Evolutionary conservation across 768 basidiomycete genomes (phyloP).

Genomic region (Boletales sp.): DNA sequence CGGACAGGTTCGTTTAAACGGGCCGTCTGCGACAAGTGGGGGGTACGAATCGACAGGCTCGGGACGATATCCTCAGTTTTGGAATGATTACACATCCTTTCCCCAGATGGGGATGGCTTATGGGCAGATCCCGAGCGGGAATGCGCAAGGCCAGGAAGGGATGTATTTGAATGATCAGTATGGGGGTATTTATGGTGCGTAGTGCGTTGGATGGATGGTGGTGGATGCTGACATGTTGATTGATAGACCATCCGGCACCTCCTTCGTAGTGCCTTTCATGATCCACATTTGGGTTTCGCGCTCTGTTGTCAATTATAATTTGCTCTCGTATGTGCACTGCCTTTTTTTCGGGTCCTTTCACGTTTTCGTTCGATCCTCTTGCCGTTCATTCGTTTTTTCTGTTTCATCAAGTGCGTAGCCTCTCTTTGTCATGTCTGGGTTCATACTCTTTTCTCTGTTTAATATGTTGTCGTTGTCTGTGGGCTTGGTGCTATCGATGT

Average conservation of each 20-base stretch:
- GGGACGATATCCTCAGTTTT: conserved; percentile 48
- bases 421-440: no score
- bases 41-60: conserved; percentile 21
- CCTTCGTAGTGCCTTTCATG: neutral
- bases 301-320: neutral
- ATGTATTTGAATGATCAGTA: conserved; percentile 24
- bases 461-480: no score
- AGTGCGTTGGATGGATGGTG: neutral
- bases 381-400: neutral
- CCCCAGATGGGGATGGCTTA: conserved; percentile 45
- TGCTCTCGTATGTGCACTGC: no score
- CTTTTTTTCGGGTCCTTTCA: no score
- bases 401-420: neutral
- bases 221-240: neutral
- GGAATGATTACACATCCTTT: conserved; percentile 54
- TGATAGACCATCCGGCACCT: conserved; percentile 10
- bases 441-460: no score
- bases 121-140: conserved; percentile 11
- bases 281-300: neutral
- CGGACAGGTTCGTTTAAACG: conserved; percentile 13
- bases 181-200: conserved; percentile 28
- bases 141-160: conserved; percentile 16
- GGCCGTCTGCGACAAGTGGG: conserved; percentile 10
- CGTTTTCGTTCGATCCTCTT: neutral
- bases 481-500: no score